Base-by-base conservation (phyloP, 2,329 filamentous ascomycete species). In the Pseudogymnoascus sp. region DNA sequence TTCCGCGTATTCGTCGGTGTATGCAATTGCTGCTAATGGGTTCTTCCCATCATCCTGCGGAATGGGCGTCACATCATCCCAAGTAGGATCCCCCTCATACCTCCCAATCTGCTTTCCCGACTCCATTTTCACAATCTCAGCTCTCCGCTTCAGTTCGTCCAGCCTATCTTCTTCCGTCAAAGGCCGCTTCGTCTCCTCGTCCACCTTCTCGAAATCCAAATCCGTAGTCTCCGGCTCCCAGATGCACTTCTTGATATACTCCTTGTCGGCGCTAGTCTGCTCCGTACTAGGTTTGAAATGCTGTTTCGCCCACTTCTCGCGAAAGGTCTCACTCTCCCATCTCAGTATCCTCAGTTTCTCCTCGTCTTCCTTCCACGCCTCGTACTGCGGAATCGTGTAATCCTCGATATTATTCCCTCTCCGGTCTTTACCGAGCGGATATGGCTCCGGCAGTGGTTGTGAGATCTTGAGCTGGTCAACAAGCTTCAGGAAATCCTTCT, bases 11-110 rank as follows among this genome's bases (percentile, higher is more conserved):
- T 95, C 88, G 34, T 91, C 86, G 2, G 88, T 85, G 76, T 99
- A 99, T 64, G 93, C 88, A 75, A 99, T 99, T 65, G 88, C 86
- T n/a, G 93, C 93, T 64, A 99, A 84, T 29, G 93, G 91, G 69
- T 88, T 82, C 69, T 86, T 88, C 65, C 91, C 90, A 77, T 97
- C 93, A 72, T 91, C 83, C 70, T 95, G 87, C 3, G 90, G 86
- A 63, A 97, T 88, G 18, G 93, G 93, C 62, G 85, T 80, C 61
- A 97, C 82, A 77, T 96, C 91, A 68, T 90, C 86, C 93, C 92
- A 97, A 66, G 81, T 82, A 1, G 90, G 86, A 74, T 93, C 86
- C 66, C 65, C 67, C 61, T 72, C 72, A 63, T 74, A 74, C 8
- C 40, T 66, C 2, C 71, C 70, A 67, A 72, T 70, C 37, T 65